Evolutionary conservation across 139 green algal species (phyloP).

Genomic region (Chlamydomonas schloesseri): DNA sequence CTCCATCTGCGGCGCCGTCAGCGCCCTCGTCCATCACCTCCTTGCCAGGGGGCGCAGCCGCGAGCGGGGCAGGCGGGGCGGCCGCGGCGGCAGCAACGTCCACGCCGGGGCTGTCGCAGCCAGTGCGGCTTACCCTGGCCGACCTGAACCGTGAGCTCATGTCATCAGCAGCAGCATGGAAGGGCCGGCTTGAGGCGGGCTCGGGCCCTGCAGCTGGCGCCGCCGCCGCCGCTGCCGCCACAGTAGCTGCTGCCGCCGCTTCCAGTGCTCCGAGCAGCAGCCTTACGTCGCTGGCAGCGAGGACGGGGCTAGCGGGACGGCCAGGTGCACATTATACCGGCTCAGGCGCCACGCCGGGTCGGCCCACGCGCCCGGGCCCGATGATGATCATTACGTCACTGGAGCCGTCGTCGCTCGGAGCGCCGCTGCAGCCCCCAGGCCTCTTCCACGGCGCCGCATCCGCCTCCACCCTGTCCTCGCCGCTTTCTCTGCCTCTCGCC

Average conservation of each 20-base stretch:
- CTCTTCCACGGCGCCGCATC: too few species aligned
- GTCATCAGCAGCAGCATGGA: neutral
- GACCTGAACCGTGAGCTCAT: constrained; percentile 32
- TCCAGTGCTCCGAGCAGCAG: too few species aligned
- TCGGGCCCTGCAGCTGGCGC: neutral
- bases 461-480: too few species aligned
- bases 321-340: too few species aligned
- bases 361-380: too few species aligned
- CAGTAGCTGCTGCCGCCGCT: too few species aligned
- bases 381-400: neutral
- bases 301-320: too few species aligned
- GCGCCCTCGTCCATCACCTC: neutral
- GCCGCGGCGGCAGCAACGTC: neutral
- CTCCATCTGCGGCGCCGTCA: neutral
- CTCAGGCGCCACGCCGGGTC: too few species aligned
- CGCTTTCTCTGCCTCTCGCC: too few species aligned
- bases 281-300: too few species aligned
- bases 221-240: too few species aligned
- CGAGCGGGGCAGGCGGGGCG: neutral
- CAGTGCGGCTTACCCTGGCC: constrained; percentile 8
- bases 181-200: neutral
- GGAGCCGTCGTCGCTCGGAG: neutral
- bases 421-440: neutral
- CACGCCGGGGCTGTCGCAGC: neutral
- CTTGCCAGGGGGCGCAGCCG: neutral